Evolutionary conservation across 2,329 filamentous ascomycete species (phyloP).

Genomic region (Colletotrichum simmondsii): DNA sequence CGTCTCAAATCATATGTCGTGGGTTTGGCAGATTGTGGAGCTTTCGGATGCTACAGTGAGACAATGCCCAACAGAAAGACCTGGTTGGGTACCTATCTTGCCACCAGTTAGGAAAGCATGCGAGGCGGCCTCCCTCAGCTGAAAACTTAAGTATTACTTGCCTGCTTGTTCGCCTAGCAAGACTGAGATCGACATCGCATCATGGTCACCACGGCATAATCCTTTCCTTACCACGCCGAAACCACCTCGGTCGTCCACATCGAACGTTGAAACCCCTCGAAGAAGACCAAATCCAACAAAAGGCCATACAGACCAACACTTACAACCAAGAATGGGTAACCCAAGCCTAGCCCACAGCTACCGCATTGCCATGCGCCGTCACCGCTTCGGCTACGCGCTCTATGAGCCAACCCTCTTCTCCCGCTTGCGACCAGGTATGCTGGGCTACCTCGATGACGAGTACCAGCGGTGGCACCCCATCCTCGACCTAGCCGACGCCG

Average conservation of each 20-base stretch:
- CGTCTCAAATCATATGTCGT: background rate
- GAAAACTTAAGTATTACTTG: background rate
- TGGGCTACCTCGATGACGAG: background rate
- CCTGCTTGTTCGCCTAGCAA: background rate
- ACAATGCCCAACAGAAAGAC: background rate
- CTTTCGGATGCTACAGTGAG: background rate
- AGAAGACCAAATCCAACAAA: background rate
- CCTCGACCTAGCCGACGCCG: background rate
- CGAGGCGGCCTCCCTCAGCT: background rate
- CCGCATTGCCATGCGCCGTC: background rate
- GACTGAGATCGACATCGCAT: background rate
- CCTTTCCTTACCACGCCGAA: background rate
- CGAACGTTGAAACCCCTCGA: background rate
- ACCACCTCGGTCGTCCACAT: background rate
- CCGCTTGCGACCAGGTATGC: background rate
- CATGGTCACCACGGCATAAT: background rate
- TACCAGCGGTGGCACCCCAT: background rate
- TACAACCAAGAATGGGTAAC: background rate
- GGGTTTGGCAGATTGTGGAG: background rate
- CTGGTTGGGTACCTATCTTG: background rate
- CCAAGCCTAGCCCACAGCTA: background rate
- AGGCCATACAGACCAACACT: background rate
- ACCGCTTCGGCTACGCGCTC: background rate
- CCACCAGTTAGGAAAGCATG: background rate
- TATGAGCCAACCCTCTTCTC: background rate